Evolutionary conservation across 495 filamentous ascomycete genomes (phyloP), one percentile per base, ranked within the genome.

Genomic region (Daldinia concentrica): DNA sequence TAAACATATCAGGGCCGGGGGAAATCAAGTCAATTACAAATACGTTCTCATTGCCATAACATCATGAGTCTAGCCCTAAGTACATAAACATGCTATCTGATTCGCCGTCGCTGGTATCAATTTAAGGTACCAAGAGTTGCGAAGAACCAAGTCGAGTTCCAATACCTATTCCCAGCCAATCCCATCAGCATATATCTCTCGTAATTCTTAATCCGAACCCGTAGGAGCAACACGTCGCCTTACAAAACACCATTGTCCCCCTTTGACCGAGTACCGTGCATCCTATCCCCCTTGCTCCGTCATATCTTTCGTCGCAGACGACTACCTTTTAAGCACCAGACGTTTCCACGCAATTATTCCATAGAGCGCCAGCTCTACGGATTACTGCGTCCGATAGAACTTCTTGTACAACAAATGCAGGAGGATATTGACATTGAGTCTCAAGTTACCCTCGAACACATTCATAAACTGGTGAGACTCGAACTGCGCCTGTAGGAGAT

Each of bases 331-430:
- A 22, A 51, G 39, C n/a, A 50, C 22, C 34, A 36, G 34, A 15
- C 3, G 9, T 51, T 17, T 41, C 27, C 4, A 48, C 22, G 32
- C 43, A 34, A n/a, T 54, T 51, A 3, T 48, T 45, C 36, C 45
- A 50, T 12, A 57, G 27, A 65, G 43, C 12, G 32, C 66, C 51
- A 39, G 58, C 48, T 60, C 71, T 51, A 52, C 17, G 58, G 62
- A 52, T 87, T 90, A 90, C 75, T 91, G 88, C 62, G 92, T 91
- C 64, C 90, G 84, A 78, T 98, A 99, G 82, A 99, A 99, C 83
- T 99, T 99, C 87, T 93, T 94, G 84, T 98, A 97, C 58, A 99
- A 85, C 79, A 97, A 82, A 86, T 98, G 95, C 83, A 99, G 80
- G 79, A 99, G 90, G 64, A 98, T 82, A 80, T 99, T 98, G 69